These are phyloP conservation scores for Chlorella sp. DNA, from an alignment of 139 green algal genomes.

Conservation along the genomic window DNA sequence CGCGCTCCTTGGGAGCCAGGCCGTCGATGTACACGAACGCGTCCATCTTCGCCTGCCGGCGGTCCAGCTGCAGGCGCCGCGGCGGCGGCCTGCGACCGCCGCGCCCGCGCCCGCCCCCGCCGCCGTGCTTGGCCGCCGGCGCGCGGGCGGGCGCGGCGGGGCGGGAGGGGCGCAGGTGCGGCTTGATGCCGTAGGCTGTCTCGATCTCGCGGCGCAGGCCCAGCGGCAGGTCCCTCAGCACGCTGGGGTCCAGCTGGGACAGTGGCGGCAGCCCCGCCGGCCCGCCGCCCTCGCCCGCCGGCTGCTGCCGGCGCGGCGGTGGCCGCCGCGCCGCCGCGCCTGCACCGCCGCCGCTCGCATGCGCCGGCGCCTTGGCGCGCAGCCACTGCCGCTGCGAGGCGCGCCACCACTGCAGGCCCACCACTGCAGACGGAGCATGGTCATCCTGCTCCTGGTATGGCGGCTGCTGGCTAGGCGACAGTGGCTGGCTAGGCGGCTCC, in stretches of 20 bases:
- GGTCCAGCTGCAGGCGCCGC: background rate
- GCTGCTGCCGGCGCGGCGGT: background rate
- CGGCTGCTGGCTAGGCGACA: conserved; percentile 6
- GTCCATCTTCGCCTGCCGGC: background rate
- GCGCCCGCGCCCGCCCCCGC: background rate
- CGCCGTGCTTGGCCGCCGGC: background rate
- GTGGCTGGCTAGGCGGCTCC: background rate
- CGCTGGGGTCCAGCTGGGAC: conserved; percentile 68
- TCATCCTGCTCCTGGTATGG: background rate
- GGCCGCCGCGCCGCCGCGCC: background rate
- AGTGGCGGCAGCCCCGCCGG: conserved; percentile 43
- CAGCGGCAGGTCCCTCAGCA: conserved; percentile 70
- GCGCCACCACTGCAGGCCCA: background rate
- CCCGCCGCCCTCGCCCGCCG: no score
- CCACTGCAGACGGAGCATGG: conserved; percentile 1
- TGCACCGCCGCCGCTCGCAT: background rate
- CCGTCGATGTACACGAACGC: background rate
- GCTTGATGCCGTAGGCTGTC: conserved; percentile 52
- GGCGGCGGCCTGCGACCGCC: background rate
- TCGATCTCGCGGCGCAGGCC: conserved; percentile 70
- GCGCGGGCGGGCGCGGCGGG: background rate
- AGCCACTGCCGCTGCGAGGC: no score
- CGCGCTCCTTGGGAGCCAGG: background rate
- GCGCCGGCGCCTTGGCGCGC: no score
- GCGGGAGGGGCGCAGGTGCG: background rate